phyloP scores from a whole-genome alignment of 768 basidiomycete genomes.

The Postia placenta region DNA sequence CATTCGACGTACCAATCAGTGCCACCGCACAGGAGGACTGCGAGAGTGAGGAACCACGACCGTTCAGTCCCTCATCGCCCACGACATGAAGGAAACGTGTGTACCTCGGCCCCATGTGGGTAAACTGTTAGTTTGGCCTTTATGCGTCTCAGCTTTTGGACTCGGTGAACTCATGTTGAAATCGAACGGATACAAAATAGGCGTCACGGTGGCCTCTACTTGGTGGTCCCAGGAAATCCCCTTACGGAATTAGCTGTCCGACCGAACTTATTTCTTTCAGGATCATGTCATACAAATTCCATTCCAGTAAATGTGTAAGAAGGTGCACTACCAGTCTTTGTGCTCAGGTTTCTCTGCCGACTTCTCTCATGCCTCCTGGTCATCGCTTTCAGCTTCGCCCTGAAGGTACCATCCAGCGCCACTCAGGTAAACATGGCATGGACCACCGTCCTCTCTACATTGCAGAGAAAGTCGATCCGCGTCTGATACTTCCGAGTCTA shows the following conservation, averaged over 20 bases:
- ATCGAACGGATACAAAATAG: not conserved
- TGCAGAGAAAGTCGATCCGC: too few species aligned
- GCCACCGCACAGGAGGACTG: conserved; percentile 82
- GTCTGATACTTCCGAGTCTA: too few species aligned
- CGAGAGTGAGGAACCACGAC: not conserved
- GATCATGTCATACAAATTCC: too few species aligned
- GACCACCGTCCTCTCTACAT: too few species aligned
- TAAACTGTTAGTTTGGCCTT: not conserved
- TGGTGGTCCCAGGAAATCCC: not conserved
- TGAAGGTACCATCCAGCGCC: too few species aligned
- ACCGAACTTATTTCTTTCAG: not conserved
- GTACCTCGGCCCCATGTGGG: conserved; percentile 18
- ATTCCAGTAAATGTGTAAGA: too few species aligned
- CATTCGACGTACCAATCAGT: conserved; percentile 68
- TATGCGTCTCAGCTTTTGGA: not conserved
- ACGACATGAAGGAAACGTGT: not conserved
- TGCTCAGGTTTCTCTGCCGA: too few species aligned
- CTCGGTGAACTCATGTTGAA: not conserved
- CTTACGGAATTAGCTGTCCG: not conserved
- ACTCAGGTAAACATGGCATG: too few species aligned
- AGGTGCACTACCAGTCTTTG: too few species aligned
- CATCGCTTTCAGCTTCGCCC: too few species aligned
- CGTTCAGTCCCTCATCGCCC: not conserved
- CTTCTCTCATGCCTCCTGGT: too few species aligned
- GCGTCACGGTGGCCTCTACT: too few species aligned